Conservation (phyloP, 2,329 filamentous ascomycete species). For the Claviceps sp. region DNA sequence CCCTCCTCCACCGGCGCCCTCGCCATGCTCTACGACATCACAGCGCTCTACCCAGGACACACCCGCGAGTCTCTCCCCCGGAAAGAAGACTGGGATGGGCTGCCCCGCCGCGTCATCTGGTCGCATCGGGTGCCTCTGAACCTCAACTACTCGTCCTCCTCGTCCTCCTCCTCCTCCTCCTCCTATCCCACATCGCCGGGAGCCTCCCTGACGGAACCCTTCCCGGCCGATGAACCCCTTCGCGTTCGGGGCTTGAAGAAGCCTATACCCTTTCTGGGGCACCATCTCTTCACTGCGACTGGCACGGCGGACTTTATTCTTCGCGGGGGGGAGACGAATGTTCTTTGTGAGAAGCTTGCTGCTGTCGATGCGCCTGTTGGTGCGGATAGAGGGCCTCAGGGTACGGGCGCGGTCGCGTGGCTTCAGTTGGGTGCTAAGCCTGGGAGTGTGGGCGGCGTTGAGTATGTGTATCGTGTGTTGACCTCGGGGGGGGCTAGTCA, state of each 20-base stretch:
- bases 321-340: constrained; percentile 20
- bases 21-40: constrained; percentile 47
- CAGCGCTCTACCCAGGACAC: constrained; percentile 34
- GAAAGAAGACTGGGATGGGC: constrained; percentile 22
- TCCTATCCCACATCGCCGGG: no score
- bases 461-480: constrained; percentile 38
- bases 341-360: constrained; percentile 35
- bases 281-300: constrained; percentile 50
- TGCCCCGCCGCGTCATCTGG: constrained; percentile 29
- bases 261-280: constrained; percentile 36
- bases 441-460: constrained; percentile 21
- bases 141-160: no score
- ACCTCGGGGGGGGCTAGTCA: constrained; percentile 37
- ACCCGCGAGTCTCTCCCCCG: constrained; percentile 22
- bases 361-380: constrained; percentile 36
- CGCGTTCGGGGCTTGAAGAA: constrained; percentile 22
- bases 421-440: constrained; percentile 32
- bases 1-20: constrained; percentile 38
- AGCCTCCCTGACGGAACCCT: constrained; percentile 32
- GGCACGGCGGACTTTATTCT: constrained; percentile 49
- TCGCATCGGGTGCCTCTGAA: constrained; percentile 33
- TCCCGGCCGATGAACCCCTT: constrained; percentile 24
- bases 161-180: no score
- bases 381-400: constrained; percentile 31
- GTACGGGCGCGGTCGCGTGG: constrained; percentile 42